Evolutionary conservation across 2,329 filamentous ascomycete species (phyloP), one percentile per base, ranked within the genome.

Genomic region (Claviceps africana): DNA sequence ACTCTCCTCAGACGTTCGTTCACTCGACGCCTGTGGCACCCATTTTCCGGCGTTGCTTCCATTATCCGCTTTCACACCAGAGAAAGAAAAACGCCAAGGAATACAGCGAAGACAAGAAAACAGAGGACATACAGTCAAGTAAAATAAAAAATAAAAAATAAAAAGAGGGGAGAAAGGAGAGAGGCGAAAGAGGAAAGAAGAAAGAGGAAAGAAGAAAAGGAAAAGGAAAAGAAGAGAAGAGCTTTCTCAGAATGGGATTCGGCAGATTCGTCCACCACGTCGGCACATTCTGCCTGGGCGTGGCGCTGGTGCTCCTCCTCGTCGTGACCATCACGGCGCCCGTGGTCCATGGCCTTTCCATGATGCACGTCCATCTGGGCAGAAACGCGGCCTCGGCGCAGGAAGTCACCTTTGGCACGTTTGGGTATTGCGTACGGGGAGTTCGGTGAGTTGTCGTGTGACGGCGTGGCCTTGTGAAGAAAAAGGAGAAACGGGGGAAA

Each of bases 281-380:
- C 51, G 79, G 78, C 63, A 76, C 76, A 30, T 73, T 79, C 57
- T 64, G 82, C 58, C 70, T 83, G 48, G 71, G 83, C 53, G 66
- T 69, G 37, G 70, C 78, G 44, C 70, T 74, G 46, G 66, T 80
- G 50, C 71, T 83, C 48, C 71, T 83, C 53, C 64, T 83, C 54
- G 68, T 83, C 56, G 76, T 76, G 52, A 73, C 72, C 55, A 77
- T 83, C 55, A 76, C 79, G 2, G 68, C 79, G 0, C 81, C 81
- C 9, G 75, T 83, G 44, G 72, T 81, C 57, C 69, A 78, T 58
- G 58, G 73, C 57, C 69, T 82, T 44, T 67, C 72, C 45, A 65
- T 84, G 39, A 62, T 83, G 52, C 73, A 71, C 53, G 72, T 83
- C 54, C 65, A 70, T 48, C 66, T 81, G 21, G 64, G 63, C 37